These are phyloP conservation scores for Phytophthora hibernalis DNA, from an alignment of 352 stramenopile species.

Conservation along the genomic window DNA sequence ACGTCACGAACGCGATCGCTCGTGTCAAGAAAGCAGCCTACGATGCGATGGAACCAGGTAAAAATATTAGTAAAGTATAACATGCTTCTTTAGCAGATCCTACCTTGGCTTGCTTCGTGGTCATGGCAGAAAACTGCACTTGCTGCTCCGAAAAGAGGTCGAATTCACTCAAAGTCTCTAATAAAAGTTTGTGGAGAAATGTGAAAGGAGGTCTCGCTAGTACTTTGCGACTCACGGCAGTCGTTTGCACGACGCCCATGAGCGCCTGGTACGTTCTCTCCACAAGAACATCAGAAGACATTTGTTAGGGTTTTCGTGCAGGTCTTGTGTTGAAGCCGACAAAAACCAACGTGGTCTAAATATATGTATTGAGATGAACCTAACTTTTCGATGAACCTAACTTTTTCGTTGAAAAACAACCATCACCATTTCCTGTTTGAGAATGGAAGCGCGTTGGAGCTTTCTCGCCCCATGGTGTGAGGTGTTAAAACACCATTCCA, in stretches of 20 bases:
- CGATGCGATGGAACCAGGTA: background rate
- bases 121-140: conserved; percentile 63
- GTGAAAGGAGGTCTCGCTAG: conserved; percentile 79
- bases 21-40: conserved; percentile 81
- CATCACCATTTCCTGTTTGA: background rate
- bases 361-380: background rate
- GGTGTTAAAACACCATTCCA: conserved; percentile 8
- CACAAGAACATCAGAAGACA: conserved; percentile 43
- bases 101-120: conserved; percentile 79
- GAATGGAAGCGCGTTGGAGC: conserved; percentile 23
- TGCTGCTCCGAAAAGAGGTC: conserved; percentile 77
- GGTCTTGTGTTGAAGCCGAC: background rate
- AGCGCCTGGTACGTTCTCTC: conserved; percentile 74
- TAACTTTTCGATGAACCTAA: too few relatives aligned
- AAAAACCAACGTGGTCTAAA: conserved; percentile 10
- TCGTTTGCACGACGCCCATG: conserved; percentile 72
- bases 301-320: conserved; percentile 2
- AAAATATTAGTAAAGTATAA: conserved; percentile 1
- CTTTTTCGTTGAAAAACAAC: too few relatives aligned
- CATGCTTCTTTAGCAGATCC: background rate
- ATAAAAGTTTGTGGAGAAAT: conserved; percentile 83
- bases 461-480: conserved; percentile 33
- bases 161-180: conserved; percentile 67
- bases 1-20: conserved; percentile 78
- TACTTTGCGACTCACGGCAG: conserved; percentile 72